Evolutionary conservation across 169 alveolate species (phyloP), one percentile per base, ranked within the genome.

Genomic region (Toxoplasma gondii): DNA sequence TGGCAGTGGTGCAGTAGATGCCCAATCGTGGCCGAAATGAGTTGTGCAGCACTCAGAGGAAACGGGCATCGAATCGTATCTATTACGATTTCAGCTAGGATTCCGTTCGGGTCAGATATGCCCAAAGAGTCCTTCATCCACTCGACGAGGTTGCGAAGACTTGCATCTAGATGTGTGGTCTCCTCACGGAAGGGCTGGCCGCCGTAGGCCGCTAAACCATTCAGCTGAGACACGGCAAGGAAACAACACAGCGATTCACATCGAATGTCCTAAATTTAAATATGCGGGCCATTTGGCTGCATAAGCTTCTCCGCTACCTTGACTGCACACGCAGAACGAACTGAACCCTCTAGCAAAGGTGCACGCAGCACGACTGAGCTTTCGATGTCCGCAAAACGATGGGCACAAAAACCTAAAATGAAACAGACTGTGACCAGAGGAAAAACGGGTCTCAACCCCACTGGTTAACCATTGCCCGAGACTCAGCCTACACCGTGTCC

Each of bases 131-230:
- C 22, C 64, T 17, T 41, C 88, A 81, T 81, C 88, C 88, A 81
- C 64, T 81, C 36, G 39, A 41, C 54, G n/a, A 81, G 88, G 36
- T 31, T 16, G 27, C 36, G 88, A 17, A 81, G n/a, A 24, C 19
- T 16, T n/a, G 29, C 64, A 53, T 81, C 88, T 16, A 81, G 88
- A n/a, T 31, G 31, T 31, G 45, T 34, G 88, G 10, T 9, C 88
- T 34, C 17, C 88, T 34, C 88, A 2, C 38, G 88, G 54, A n/a
- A 81, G n/a, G 88, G 53, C 0, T 44, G 88, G 88, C 88, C 88
- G 0, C 88, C 88, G 53, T 19, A 34, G 16, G 88, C 10, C 58
- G 88, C 64, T 12, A 81, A 10, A 7, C 88, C 88, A 53, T 41
- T 16, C 38, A 74, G 19, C 84, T 74, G 84, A 16, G 84, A 74